Evolutionary conservation across 2,329 filamentous ascomycete species (phyloP), one percentile per base, ranked within the genome.

Genomic region (Eurotiales sp.): DNA sequence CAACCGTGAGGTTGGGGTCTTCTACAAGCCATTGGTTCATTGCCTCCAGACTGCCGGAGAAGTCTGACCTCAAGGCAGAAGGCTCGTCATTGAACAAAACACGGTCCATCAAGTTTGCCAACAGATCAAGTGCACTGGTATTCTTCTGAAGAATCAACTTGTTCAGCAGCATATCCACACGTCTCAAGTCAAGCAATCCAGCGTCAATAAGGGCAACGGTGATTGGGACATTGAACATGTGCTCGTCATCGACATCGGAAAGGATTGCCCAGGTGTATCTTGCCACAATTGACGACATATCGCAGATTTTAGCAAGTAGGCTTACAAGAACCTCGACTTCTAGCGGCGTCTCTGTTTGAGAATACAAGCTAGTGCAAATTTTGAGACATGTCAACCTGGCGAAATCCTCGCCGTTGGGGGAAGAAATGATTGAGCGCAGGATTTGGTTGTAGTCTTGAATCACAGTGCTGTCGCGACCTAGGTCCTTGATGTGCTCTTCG

Each of bases 11-110:
- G 36, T 77, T 77, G 1, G 86, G 80, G 14, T 95, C 86, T 56
- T 91, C 87, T 6, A 77, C 74, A 29, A 95, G 81, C 90, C 90
- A 96, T 42, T 82, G 75, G 73, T 87, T 91, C 36, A 93, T 84
- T 42, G 84, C 86, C 58, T 92, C 86, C 50, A 96, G 78, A 52
- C 89, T 95, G 55, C 83, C 81, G 6, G 89, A 85, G 63, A 96
- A 95, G 70, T 97, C 90, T 1, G 90, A 85, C 60, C 90, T 87
- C 43, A 96, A 75, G 1, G 87, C 87, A 34, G 86, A 81, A 0
- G 90, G 88, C 40, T 85, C 83, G 43, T 90, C 88, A 58, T 83
- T 88, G 45, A 95, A 80, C 8, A 96, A 74, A 0, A 91, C 82
- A 39, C 89, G 81, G 58, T 93, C 87, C 56, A 96, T 77, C 39